phyloP scores from a whole-genome alignment of 306 rosid species.

The Alnus glutinosa region DNA sequence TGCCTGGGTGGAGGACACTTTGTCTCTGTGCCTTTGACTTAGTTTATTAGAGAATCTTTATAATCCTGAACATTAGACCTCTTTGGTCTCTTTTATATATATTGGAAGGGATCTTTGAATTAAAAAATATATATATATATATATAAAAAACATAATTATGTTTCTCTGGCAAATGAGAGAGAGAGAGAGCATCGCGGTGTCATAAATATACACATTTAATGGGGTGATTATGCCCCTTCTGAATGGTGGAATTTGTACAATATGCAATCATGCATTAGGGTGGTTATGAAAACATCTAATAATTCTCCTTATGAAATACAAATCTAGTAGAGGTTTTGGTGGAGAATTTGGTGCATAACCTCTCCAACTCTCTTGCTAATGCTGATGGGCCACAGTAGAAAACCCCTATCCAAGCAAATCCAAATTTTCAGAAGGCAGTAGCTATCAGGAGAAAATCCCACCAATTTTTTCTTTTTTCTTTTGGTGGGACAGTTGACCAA shows the following conservation, averaged over 20 bases:
- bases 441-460: background rate
- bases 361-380: conserved; percentile 59
- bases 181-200: background rate
- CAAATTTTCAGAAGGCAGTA: conserved; percentile 19
- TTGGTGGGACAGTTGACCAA: background rate
- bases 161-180: too few species aligned
- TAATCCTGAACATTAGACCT: too few species aligned
- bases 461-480: background rate
- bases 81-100: too few species aligned
- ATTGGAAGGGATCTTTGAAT: too few species aligned
- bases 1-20: too few species aligned
- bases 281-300: conserved; percentile 30
- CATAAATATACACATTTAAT: background rate
- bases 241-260: conserved; percentile 31
- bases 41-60: too few species aligned
- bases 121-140: too few species aligned
- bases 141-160: too few species aligned
- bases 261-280: background rate
- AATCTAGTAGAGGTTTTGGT: conserved; percentile 79
- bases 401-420: conserved; percentile 57
- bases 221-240: conserved; percentile 26
- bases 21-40: too few species aligned
- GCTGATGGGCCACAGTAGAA: conserved; percentile 84
- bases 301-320: conserved; percentile 77
- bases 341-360: conserved; percentile 74